phyloP scores from a whole-genome alignment of 345 rosid species.

The Lepidium aucheri region DNA sequence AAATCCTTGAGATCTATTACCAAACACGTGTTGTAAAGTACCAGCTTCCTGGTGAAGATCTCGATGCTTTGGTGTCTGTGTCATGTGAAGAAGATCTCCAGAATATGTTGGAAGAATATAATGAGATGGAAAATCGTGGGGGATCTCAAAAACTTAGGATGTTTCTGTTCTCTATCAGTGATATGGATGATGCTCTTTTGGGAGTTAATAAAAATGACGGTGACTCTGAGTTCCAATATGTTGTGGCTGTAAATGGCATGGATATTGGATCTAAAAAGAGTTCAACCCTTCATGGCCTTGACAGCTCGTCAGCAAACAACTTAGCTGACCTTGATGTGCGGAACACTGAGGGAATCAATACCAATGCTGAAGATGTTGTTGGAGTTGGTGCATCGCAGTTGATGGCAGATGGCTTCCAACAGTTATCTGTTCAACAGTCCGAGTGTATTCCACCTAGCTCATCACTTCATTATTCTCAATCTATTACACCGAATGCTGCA shows the following conservation, averaged over 20 bases:
- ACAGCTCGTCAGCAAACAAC: conserved; percentile 47
- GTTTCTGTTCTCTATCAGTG: conserved; percentile 59
- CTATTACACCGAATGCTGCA: conserved; percentile 7
- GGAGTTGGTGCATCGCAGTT: conserved; percentile 35
- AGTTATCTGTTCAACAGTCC: conserved; percentile 34
- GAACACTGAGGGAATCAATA: conserved; percentile 29
- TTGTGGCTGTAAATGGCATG: conserved; percentile 76
- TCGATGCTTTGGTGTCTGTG: conserved; percentile 89
- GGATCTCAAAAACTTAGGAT: conserved; percentile 60
- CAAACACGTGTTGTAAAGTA: conserved; percentile 64
- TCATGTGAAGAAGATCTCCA: conserved; percentile 79
- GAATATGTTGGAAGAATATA: conserved; percentile 86
- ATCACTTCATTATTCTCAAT: conserved; percentile 19
- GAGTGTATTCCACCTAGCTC: conserved; percentile 36
- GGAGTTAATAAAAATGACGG: conserved; percentile 37
- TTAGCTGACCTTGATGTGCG: conserved; percentile 40
- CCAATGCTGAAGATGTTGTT: conserved; percentile 26
- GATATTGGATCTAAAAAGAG: conserved; percentile 47
- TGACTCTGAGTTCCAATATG: conserved; percentile 64
- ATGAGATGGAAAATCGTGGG: conserved; percentile 48
- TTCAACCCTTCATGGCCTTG: conserved; percentile 35
- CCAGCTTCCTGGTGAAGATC: conserved; percentile 96
- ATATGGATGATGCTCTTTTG: conserved; percentile 62
- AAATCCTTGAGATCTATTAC: conserved; percentile 48
- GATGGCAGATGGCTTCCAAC: conserved; percentile 27